phyloP scores from a whole-genome alignment of 139 green algal genomes.

The Closterium sp. region DNA sequence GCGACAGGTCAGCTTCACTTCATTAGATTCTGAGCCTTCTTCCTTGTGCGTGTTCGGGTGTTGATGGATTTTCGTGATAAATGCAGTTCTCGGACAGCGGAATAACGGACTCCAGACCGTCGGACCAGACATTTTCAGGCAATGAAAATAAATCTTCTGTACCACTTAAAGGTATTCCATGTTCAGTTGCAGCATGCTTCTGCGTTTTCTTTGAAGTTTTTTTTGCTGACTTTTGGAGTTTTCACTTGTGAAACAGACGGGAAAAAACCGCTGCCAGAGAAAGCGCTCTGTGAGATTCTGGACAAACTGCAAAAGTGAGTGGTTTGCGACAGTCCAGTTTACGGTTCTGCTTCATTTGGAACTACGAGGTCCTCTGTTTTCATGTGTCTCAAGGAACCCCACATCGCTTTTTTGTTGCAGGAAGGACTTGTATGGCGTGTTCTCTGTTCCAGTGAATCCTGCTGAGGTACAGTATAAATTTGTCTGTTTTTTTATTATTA shows the following conservation, averaged over 20 bases:
- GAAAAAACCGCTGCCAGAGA: neutral
- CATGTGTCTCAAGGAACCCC: neutral
- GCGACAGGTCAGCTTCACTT: neutral
- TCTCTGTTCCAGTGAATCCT: neutral
- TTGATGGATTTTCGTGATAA: neutral
- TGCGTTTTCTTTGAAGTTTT: neutral
- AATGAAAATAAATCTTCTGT: neutral
- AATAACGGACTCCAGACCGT: neutral
- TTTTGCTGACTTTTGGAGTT: neutral
- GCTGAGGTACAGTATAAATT: neutral
- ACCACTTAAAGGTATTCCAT: neutral
- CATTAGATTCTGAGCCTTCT: neutral
- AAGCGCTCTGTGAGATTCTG: neutral
- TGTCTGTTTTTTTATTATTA: neutral
- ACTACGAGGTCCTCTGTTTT: neutral
- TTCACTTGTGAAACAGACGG: neutral
- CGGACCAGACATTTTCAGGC: neutral
- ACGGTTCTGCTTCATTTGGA: neutral
- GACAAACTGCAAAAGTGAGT: neutral
- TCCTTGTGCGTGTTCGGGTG: neutral
- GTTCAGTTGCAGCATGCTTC: neutral
- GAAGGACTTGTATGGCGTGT: neutral
- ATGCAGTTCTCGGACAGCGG: neutral
- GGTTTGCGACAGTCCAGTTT: neutral
- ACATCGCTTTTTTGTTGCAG: neutral